Conservation (phyloP, 176 grass and related monocot genomes). For the Dactylis glomerata region DNA sequence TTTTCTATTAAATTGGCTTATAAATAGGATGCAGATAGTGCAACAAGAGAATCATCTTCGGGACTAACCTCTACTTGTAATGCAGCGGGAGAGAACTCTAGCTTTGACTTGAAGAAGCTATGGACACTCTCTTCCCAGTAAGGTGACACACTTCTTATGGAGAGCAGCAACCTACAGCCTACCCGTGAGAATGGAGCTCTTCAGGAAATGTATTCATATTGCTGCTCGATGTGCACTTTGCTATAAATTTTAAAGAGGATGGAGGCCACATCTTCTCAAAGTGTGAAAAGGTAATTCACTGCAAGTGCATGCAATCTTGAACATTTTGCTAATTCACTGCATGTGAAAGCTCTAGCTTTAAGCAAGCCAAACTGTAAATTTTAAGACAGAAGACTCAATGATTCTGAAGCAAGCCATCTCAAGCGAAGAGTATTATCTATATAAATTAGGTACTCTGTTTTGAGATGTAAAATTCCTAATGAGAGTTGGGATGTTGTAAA, state of each 20-base stretch:
- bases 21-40: background rate
- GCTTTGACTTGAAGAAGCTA: background rate
- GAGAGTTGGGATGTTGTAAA: background rate
- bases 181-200: background rate
- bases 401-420: too few relatives aligned
- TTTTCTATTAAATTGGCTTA: too few relatives aligned
- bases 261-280: background rate
- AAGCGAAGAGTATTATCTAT: too few relatives aligned
- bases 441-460: background rate
- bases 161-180: background rate
- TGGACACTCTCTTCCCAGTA: background rate
- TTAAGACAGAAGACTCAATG: too few relatives aligned
- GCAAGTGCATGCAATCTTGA: too few relatives aligned
- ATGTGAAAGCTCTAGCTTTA: too few relatives aligned
- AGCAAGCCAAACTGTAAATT: too few relatives aligned
- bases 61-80: background rate
- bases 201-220: background rate
- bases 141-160: background rate
- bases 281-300: too few relatives aligned
- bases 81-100: background rate
- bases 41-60: background rate
- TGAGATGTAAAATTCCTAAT: background rate
- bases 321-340: too few relatives aligned
- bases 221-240: background rate
- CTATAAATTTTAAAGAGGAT: background rate